Base-by-base conservation (phyloP, 1,284 basidiomycete species). In the Apiotrichum porosum region DNA sequence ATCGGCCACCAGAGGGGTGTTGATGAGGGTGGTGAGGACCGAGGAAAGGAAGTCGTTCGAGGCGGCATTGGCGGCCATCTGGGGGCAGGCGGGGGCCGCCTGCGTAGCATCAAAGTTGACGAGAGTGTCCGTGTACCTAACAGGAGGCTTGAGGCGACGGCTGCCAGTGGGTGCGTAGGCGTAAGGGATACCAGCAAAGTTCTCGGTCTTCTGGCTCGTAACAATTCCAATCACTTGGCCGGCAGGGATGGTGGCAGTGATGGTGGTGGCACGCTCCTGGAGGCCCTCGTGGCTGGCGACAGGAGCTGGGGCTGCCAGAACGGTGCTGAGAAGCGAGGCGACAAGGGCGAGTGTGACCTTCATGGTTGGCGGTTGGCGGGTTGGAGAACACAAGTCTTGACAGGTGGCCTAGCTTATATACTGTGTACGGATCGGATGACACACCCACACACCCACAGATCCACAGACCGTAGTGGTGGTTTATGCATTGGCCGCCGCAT, bases 161-260 rank as follows among this genome's bases (percentile, higher is more conserved):
- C 39, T 32, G 9, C 49, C 52, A 15, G 43, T 26, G 15, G 57
- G 84, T 8, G 83, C 75, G 50, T 80, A 68, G 13, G 81, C 83
- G 53, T 78, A 86, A 1, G 82, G 84, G 37, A 87, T 80, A 1
- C 83, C 83, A 5, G 41, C 44, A 18, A 46, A 57, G 34, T 24
- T 38, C 33, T 55, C 49, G 15, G 37, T 49, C n/a, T 8, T 23
- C 24, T 30, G 24, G 15, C 23, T 26, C 30, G n/a, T 6, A 21
- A 30, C 23, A 4, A 18, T 35, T 18, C 54, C 54, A 28, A 49
- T 38, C 17, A 55, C 21, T 21, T 24, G 43, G 19, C 54, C 54
- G 13, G 54, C 54, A 1, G 54, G 54, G 10, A 37, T 23, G 1
- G 21, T 18, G 28, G 37, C 40, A 3, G 35, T 39, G 28, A 53